Evolutionary conservation across 495 filamentous ascomycete species (phyloP).

Genomic region (Hypoxylon crocopeplum): DNA sequence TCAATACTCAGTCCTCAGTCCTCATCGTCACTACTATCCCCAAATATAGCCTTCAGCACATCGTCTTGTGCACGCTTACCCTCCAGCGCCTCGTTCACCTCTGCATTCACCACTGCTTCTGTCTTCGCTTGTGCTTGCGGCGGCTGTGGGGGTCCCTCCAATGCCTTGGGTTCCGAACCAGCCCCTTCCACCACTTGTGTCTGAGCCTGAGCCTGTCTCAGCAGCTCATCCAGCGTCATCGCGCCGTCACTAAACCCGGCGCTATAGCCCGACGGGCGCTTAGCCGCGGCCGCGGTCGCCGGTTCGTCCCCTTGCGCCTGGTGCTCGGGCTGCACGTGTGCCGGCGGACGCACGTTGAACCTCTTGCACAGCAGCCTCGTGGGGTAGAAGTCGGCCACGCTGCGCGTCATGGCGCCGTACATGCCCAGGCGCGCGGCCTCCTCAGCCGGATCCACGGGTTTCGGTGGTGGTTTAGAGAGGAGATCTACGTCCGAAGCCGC

Average conservation of each 20-base stretch:
- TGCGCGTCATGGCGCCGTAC: constrained; percentile 88
- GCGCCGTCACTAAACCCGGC: constrained; percentile 43
- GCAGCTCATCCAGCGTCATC: constrained; percentile 60
- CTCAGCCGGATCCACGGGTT: constrained; percentile 78
- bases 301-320: constrained; percentile 43
- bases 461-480: constrained; percentile 64
- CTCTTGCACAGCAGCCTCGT: constrained; percentile 88
- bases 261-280: constrained; percentile 34
- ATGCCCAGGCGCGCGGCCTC: constrained; percentile 90
- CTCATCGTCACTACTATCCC: constrained; percentile 79
- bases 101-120: constrained; percentile 66
- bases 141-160: constrained; percentile 7
- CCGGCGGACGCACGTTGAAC: constrained; percentile 82
- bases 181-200: not conserved
- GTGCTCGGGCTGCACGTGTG: constrained; percentile 68
- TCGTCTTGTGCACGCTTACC: constrained; percentile 81
- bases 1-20: too few relatives aligned
- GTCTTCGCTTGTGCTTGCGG: constrained; percentile 11
- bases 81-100: constrained; percentile 86
- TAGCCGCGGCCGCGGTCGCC: not conserved
- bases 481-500: constrained; percentile 46
- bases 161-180: not conserved
- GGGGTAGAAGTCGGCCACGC: constrained; percentile 75
- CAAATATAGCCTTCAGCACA: constrained; percentile 95
- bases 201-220: constrained; percentile 49